Evolutionary conservation across 108 stramenopile species (phyloP), one percentile per base, ranked within the genome.

Genomic region (Schizochytrium sp.): DNA sequence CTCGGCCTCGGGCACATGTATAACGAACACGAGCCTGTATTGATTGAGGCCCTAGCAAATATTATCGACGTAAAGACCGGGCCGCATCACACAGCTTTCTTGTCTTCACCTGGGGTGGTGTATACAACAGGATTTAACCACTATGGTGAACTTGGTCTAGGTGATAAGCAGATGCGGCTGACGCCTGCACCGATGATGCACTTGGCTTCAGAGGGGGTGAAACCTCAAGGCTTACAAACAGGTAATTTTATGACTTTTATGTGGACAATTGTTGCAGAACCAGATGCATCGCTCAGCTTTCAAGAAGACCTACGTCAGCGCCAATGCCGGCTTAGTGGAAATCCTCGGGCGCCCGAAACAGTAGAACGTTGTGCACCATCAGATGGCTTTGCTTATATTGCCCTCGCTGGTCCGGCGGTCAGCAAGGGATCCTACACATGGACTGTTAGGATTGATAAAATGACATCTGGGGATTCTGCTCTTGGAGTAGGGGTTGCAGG

Each of bases 301-400:
- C 46, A 53, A 15, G 73, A 83, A 19, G 49, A 83, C 50, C 50
- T 83, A 50, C 73, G 73, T 4, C 73, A 83, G 73, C 46, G 73
- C 7, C 73, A 83, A 53, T 83, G 73, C 73, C 28, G 45, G 4
- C 50, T 83, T 46, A n/a, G 49, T 19, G 50, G 50, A n/a, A 50
- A 83, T 53, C 73, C 73, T n/a, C 46, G 50, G 28, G 73, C 49
- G 49, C 73, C 73, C 13, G 49, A 47, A 7, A 83, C 28, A 7
- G 45, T 83, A 4, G 46, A 53, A n/a, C 73, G 73, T 4, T 47
- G 50, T 38, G 73, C 73, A 8, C 49, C 46, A 4, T 83, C 49
- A n/a, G 73, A 83, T 83, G 73, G 73, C 73, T 83, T 53, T 46
- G 45, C 73, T 17, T 83, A 83, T 0, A 83, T 83, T 42, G 73